These are phyloP conservation scores for Aspergillus quadrilineatus DNA, from an alignment of 2,329 filamentous ascomycete genomes.

Conservation along the genomic window DNA sequence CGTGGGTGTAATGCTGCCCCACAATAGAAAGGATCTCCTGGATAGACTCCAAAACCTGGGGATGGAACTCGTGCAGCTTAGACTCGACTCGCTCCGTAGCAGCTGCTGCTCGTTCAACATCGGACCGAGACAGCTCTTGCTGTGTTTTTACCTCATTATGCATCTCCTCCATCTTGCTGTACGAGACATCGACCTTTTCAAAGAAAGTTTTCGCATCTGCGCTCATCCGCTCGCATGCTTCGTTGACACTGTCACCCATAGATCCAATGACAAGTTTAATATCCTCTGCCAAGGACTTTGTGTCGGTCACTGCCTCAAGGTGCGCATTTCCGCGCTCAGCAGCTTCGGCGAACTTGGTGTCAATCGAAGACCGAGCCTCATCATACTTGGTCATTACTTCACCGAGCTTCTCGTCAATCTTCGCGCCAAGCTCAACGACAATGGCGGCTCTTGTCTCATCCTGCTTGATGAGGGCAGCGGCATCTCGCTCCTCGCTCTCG, in stretches of 20 bases:
- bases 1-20: slow-evolving; percentile 83
- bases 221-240: slow-evolving; percentile 81
- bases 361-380: slow-evolving; percentile 71
- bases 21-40: slow-evolving; percentile 82
- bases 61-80: slow-evolving; percentile 78
- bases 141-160: slow-evolving; percentile 72
- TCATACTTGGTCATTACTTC: slow-evolving; percentile 86
- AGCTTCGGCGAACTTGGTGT: slow-evolving; percentile 69
- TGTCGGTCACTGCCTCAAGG: slow-evolving; percentile 69
- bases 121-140: slow-evolving; percentile 78
- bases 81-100: slow-evolving; percentile 74
- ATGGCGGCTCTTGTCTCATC: slow-evolving; percentile 58
- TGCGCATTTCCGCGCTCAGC: slow-evolving; percentile 73
- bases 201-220: slow-evolving; percentile 87
- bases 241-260: slow-evolving; percentile 74
- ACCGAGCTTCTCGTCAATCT: slow-evolving; percentile 73
- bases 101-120: slow-evolving; percentile 71
- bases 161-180: slow-evolving; percentile 69
- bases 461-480: slow-evolving; percentile 57
- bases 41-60: slow-evolving; percentile 81
- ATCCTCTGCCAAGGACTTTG: slow-evolving; percentile 80
- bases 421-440: slow-evolving; percentile 54
- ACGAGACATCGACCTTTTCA: slow-evolving; percentile 75
- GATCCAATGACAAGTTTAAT: slow-evolving; percentile 83
- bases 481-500: slow-evolving; percentile 66